These are phyloP conservation scores for Arabidopsis lyrata DNA, from an alignment of 441 rosid species.

Conservation along the genomic window DNA sequence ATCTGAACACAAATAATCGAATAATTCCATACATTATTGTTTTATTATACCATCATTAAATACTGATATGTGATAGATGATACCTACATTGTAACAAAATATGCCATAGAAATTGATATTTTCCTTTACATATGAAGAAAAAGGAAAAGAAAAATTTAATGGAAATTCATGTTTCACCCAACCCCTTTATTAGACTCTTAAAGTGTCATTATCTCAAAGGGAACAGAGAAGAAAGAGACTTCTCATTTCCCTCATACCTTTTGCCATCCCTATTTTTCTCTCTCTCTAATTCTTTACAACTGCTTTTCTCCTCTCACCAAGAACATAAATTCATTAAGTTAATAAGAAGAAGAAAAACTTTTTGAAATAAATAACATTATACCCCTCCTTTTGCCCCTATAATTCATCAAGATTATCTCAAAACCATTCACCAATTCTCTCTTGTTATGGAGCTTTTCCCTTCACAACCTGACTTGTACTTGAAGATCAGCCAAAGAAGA, in stretches of 20 bases:
- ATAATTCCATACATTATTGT: slow-evolving; percentile 39
- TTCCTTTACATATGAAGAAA: slow-evolving; percentile 19
- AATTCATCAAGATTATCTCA: slow-evolving; percentile 37
- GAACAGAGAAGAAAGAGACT: slow-evolving; percentile 84
- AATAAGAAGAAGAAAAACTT: slow-evolving; percentile 34
- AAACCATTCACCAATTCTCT: slow-evolving; percentile 10
- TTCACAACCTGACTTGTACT: slow-evolving; percentile 90
- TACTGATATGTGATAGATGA: slow-evolving; percentile 45
- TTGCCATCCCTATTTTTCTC: slow-evolving; percentile 53
- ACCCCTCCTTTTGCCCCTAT: background rate
- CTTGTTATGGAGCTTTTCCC: slow-evolving; percentile 89
- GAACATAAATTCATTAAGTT: slow-evolving; percentile 45
- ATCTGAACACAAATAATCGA: slow-evolving; percentile 43
- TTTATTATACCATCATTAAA: slow-evolving; percentile 46
- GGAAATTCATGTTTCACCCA: slow-evolving; percentile 50
- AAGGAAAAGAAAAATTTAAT: slow-evolving; percentile 32
- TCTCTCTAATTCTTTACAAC: slow-evolving; percentile 58
- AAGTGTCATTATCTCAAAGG: slow-evolving; percentile 90
- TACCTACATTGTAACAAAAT: slow-evolving; percentile 46
- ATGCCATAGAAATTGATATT: slow-evolving; percentile 25
- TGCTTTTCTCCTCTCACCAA: slow-evolving; percentile 48
- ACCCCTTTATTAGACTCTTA: slow-evolving; percentile 51
- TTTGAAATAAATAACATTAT: slow-evolving; percentile 31
- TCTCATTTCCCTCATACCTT: slow-evolving; percentile 77
- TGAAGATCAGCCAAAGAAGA: slow-evolving; percentile 77